A percentile compares a stretch with the other conserved stretches of the same genome.
Conservation (phyloP, 176 grass and related monocot genomes). For the Cocos nucifera region DNA sequence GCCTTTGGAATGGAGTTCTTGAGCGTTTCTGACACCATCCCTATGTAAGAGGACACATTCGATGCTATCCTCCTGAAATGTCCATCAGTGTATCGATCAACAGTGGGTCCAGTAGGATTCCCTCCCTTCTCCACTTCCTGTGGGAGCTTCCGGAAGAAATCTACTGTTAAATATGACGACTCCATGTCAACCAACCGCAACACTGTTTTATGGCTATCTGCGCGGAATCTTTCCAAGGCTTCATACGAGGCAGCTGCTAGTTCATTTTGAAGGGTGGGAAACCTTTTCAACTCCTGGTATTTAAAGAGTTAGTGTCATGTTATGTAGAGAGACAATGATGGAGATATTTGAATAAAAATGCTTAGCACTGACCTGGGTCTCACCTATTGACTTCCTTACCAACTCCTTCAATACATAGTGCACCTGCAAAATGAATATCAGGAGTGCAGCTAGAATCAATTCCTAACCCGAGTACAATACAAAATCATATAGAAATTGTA, state of each 20-base stretch:
- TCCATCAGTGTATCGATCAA: conserved; percentile 61
- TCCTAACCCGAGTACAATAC: too few relatives aligned
- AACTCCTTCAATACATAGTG: conserved; percentile 90
- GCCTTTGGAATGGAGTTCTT: conserved; percentile 94
- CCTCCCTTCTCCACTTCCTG: conserved; percentile 66
- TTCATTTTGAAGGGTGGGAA: conserved; percentile 74
- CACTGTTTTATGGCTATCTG: conserved; percentile 68
- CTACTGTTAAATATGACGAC: conserved; percentile 66
- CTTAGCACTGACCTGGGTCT: conserved; percentile 56
- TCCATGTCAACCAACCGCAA: conserved; percentile 86
- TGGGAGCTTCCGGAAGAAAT: conserved; percentile 88
- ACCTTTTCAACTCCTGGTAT: conserved; percentile 66
- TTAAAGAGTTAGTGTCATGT: neutral
- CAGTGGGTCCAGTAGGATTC: conserved; percentile 5
- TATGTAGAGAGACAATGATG: neutral
- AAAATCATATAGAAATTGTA: too few relatives aligned
- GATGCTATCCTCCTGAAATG: conserved; percentile 90
- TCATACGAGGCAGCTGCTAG: conserved; percentile 64
- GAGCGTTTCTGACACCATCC: conserved; percentile 76
- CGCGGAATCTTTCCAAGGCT: conserved; percentile 65
- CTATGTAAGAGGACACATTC: conserved; percentile 79
- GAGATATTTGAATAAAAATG: neutral
- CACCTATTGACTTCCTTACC: conserved; percentile 83
- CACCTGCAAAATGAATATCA: conserved; percentile 37
- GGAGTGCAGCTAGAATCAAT: neutral